Base-by-base conservation (phyloP, 805 yeast genomes). In the Kodamaea kaohsiungensis region DNA sequence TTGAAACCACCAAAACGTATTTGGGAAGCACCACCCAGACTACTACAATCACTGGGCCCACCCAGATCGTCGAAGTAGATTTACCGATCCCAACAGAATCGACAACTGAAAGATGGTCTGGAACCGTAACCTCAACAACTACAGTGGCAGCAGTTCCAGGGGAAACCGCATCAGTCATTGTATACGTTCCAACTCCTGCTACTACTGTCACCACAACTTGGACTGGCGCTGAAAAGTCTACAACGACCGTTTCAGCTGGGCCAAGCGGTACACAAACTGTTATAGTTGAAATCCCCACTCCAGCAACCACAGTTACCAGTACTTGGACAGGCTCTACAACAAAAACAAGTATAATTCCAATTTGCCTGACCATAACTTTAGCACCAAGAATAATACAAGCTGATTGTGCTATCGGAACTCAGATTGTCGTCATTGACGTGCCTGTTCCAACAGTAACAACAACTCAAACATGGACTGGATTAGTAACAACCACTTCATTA, bases 61-160 rank as follows among this genome's bases (percentile, higher is more conserved):
- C 35, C 35, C 5, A 30, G 3, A 30, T 30, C 35, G 35, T 30
- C 10, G 13, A 30, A 30, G 5, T 42, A 3, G 25, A 17, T 7
- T 25, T 42, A 22, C 46, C 46, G 6, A 17, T 42, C 16, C 46
- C 46, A 15, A 42, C 46, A 10, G 6, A 4, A 6, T 7, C 15
- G 2, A 2, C 7, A 7, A 15, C 46, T 4, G 7, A 18, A 12
- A 42, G 22, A 15, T 42, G 46, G 59, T 25, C 56, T n/a, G 51
- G 52, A 18, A 1, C 43, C 17, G 47, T 4, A 33, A 42, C 54
- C 10, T 42, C 51, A 6, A 42, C 56, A 3, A 39, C 43, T 15
- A 57, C 60, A 13, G 45, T 50, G 1, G 16, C 45, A 15, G 50
- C 57, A 25, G 15, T 46, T 2, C 25, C 43, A 17, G 56, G 53